Evolutionary conservation across 2,329 filamentous ascomycete genomes (phyloP).

Genomic region (Sclerotinia trifoliorum): DNA sequence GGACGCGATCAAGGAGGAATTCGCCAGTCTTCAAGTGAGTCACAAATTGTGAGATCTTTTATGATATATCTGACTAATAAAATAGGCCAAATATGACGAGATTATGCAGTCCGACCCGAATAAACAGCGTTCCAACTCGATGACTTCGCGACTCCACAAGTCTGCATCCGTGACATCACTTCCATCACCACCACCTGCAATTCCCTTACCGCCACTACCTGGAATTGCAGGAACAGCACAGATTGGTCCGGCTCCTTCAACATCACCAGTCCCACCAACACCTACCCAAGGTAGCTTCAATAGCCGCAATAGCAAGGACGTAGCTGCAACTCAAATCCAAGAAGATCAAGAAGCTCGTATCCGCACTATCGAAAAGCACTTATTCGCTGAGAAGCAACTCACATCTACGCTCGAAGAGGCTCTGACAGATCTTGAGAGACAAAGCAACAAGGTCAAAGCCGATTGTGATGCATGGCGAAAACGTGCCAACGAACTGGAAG

Average conservation of each 20-base stretch:
- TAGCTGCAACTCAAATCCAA: constrained; percentile 71
- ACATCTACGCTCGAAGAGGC: constrained; percentile 95
- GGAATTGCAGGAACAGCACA: constrained; percentile 50
- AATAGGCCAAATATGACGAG: constrained; percentile 63
- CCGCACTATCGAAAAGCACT: constrained; percentile 92
- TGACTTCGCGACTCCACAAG: constrained; percentile 61
- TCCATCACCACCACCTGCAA: constrained; percentile 90
- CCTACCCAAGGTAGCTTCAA: constrained; percentile 48
- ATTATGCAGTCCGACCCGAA: constrained; percentile 35
- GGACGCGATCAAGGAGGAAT: constrained; percentile 65
- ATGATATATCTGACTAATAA: constrained; percentile 17
- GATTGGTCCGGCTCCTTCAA: constrained; percentile 44
- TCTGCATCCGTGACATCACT: constrained; percentile 78
- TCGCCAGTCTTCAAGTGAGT: constrained; percentile 65
- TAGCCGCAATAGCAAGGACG: constrained; percentile 76
- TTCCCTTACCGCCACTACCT: constrained; percentile 91
- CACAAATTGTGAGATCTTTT: neutral
- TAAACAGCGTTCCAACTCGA: constrained; percentile 57
- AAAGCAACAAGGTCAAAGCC: constrained; percentile 85
- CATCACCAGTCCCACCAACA: constrained; percentile 47
- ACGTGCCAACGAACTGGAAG: constrained; percentile 62
- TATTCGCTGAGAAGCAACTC: constrained; percentile 93
- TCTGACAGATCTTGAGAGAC: constrained; percentile 86
- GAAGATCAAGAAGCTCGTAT: constrained; percentile 96
- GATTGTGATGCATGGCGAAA: constrained; percentile 91